A percentile compares a stretch with the other conserved stretches of the same genome.
Conservation (phyloP, 768 basidiomycete species). For the Cystofilobasidium bisporidii region DNA sequence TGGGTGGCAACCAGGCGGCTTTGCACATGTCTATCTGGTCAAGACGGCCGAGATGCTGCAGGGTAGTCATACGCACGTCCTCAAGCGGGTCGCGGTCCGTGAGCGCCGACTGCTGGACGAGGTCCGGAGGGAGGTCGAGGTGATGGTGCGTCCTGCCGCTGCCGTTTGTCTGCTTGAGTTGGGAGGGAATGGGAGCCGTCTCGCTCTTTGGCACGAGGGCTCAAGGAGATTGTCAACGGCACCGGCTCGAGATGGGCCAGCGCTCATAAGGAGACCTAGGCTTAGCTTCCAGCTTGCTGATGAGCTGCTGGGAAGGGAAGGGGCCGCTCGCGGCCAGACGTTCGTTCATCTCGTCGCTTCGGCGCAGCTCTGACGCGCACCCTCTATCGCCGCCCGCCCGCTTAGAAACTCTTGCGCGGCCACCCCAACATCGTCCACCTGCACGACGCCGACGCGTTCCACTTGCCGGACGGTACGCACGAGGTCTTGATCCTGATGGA, state of each 20-base stretch:
- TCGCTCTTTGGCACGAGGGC: too few relatives aligned
- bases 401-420: constrained; percentile 74
- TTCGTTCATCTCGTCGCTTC: too few relatives aligned
- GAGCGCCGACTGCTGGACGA: constrained; percentile 82
- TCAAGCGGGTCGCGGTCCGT: constrained; percentile 89
- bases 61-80: constrained; percentile 87
- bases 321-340: too few relatives aligned
- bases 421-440: constrained; percentile 93
- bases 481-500: constrained; percentile 99
- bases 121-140: constrained; percentile 94
- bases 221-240: too few relatives aligned
- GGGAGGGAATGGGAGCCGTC: too few relatives aligned
- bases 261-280: too few relatives aligned
- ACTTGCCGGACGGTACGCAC: constrained; percentile 68
- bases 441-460: constrained; percentile 60
- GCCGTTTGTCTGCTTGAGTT: neutral
- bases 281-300: too few relatives aligned
- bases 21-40: constrained; percentile 96
- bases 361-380: neutral
- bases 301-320: too few relatives aligned
- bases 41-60: constrained; percentile 74
- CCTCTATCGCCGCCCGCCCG: constrained; percentile 25
- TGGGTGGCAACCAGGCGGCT: constrained; percentile 66
- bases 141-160: constrained; percentile 62
- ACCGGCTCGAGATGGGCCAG: too few relatives aligned